Conservation (phyloP, 306 rosid species). For the Prunus campanulata region DNA sequence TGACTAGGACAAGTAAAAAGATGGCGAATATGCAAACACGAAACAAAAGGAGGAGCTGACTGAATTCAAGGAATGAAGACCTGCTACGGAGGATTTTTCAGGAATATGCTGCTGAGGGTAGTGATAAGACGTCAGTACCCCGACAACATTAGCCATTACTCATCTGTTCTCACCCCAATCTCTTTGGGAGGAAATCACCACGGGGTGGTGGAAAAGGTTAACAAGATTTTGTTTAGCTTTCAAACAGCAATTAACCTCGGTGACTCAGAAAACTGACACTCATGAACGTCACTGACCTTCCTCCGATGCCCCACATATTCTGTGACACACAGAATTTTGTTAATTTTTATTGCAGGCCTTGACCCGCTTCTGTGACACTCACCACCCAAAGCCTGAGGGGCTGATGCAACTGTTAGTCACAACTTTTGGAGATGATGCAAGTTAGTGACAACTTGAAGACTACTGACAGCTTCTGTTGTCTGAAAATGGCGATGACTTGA, state of each 20-base stretch:
- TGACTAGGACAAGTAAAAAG: constrained; percentile 4
- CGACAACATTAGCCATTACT: constrained; percentile 21
- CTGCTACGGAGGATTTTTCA: constrained; percentile 27
- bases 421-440: constrained; percentile 76
- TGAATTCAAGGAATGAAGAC: constrained; percentile 30
- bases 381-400: constrained; percentile 44
- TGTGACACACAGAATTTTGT: not conserved
- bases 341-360: constrained; percentile 18
- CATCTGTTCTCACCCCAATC: constrained; percentile 31
- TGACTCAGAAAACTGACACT: not conserved
- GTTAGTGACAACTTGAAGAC: constrained; percentile 84
- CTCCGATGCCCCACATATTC: constrained; percentile 26
- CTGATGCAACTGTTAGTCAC: constrained; percentile 79
- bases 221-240: not conserved
- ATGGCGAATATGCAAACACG: constrained; percentile 10
- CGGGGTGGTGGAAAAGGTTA: constrained; percentile 16
- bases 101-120: constrained; percentile 28
- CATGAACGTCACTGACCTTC: constrained; percentile 25
- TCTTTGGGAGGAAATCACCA: constrained; percentile 14
- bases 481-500: constrained; percentile 55
- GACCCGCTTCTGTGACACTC: constrained; percentile 24
- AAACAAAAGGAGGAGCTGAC: constrained; percentile 6
- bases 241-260: not conserved
- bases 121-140: constrained; percentile 21
- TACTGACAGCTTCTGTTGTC: constrained; percentile 54